Conservation (phyloP, 78 protist species). For the Tieghemostelium lacteum region DNA sequence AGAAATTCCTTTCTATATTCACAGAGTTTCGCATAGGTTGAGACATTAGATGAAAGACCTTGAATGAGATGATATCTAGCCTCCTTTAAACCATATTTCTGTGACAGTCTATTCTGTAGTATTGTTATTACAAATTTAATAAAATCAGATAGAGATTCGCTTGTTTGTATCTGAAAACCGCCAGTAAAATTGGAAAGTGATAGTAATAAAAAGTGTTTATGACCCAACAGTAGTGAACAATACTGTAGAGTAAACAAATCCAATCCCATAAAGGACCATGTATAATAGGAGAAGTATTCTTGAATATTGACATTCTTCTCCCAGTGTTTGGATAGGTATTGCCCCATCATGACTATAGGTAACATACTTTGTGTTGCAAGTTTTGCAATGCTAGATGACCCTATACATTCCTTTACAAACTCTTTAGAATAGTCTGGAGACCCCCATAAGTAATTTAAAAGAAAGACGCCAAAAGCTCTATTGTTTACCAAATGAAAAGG, state of each 20-base stretch:
- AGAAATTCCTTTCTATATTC: conserved; percentile 23
- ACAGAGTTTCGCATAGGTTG: conserved; percentile 1
- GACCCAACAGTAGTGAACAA: conserved; percentile 28
- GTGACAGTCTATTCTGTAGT: conserved; percentile 24
- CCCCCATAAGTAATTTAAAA: neutral
- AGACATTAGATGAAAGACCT: conserved; percentile 6
- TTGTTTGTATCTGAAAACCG: neutral
- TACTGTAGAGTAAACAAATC: conserved; percentile 42
- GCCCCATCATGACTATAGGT: conserved; percentile 17
- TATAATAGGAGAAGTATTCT: conserved; percentile 22
- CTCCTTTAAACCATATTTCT: conserved; percentile 24
- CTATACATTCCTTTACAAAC: neutral
- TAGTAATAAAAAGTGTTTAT: conserved; percentile 24
- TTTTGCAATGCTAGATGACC: neutral
- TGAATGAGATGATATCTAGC: conserved; percentile 61
- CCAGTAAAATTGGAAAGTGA: conserved; percentile 2
- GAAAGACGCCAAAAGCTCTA: conserved; percentile 20
- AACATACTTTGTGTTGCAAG: conserved; percentile 5
- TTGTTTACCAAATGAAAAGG: conserved; percentile 34
- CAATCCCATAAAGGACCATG: conserved; percentile 39
- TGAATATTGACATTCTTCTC: conserved; percentile 53
- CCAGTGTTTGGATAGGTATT: conserved; percentile 22
- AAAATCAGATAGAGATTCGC: conserved; percentile 7
- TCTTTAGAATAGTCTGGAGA: conserved; percentile 28
- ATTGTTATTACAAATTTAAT: conserved; percentile 25